Conservation (phyloP, 768 basidiomycete genomes). For the Rhizopogon vesiculosus region DNA sequence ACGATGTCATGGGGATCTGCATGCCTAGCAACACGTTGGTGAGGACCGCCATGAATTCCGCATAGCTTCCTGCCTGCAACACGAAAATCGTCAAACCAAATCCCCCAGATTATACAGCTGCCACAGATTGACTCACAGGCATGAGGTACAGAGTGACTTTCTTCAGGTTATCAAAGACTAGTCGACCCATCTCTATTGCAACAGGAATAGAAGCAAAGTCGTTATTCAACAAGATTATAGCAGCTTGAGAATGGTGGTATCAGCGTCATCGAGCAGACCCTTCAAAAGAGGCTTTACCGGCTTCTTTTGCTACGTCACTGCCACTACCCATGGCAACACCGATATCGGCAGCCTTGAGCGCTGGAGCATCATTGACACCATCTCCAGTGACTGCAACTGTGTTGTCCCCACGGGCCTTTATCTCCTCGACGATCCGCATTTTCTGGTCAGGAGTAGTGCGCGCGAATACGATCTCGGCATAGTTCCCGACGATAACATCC, state of each 20-base stretch:
- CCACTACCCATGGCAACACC: slow-evolving; percentile 40
- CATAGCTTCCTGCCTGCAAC: slow-evolving; percentile 38
- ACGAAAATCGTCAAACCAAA: neutral
- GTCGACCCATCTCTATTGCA: slow-evolving; percentile 46
- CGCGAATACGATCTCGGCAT: slow-evolving; percentile 39
- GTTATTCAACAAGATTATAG: slow-evolving; percentile 43
- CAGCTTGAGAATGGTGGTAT: slow-evolving; percentile 11
- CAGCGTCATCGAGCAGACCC: neutral
- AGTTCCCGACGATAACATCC: slow-evolving; percentile 25
- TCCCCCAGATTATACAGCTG: neutral
- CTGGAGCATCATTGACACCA: slow-evolving; percentile 41
- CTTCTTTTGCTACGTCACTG: slow-evolving; percentile 40
- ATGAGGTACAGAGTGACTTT: slow-evolving; percentile 33
- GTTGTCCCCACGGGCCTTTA: slow-evolving; percentile 34
- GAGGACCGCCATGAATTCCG: slow-evolving; percentile 47
- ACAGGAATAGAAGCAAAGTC: slow-evolving; percentile 46
- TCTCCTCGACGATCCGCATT: slow-evolving; percentile 43
- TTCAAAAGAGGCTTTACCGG: slow-evolving; percentile 29
- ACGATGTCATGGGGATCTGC: slow-evolving; percentile 44
- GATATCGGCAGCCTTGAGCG: slow-evolving; percentile 41
- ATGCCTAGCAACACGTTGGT: slow-evolving; percentile 48
- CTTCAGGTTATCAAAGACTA: slow-evolving; percentile 48
- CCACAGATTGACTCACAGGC: slow-evolving; percentile 15
- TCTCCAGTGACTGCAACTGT: slow-evolving; percentile 45
- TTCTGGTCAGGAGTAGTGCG: slow-evolving; percentile 47